Evolutionary conservation across 2,329 filamentous ascomycete species (phyloP).

Genomic region (Fusarium heterosporum): DNA sequence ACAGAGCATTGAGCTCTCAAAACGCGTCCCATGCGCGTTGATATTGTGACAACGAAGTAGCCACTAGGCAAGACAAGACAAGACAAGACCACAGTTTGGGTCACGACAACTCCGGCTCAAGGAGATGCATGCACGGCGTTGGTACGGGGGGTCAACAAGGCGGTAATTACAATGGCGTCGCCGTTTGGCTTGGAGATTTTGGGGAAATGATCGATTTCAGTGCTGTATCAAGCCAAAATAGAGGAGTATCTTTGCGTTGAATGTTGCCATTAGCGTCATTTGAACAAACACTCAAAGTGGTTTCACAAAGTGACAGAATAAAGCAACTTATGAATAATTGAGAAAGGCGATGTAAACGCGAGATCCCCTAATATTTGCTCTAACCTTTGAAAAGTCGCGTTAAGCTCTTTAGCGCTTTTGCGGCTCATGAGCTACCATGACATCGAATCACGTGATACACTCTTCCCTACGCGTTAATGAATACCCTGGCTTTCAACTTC

Average conservation of each 20-base stretch:
- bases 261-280: constrained; percentile 14
- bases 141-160: constrained; percentile 44
- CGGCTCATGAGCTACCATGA: constrained; percentile 23
- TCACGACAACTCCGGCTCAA: constrained; percentile 41
- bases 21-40: constrained; percentile 11
- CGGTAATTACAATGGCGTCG: constrained; percentile 47
- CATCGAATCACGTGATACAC: constrained; percentile 42
- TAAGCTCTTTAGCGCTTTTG: constrained; percentile 24
- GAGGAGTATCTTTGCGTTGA: constrained; percentile 34
- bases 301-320: not conserved
- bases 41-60: constrained; percentile 36
- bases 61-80: constrained; percentile 24
- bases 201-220: constrained; percentile 32
- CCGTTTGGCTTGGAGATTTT: constrained; percentile 44
- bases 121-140: constrained; percentile 51
- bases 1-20: constrained; percentile 24
- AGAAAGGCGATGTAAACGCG: not conserved
- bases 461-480: constrained; percentile 32
- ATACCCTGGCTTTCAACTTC: constrained; percentile 13
- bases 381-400: constrained; percentile 11
- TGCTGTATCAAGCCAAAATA: constrained; percentile 42
- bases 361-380: constrained; percentile 1
- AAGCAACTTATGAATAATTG: constrained; percentile 11
- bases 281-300: not conserved
- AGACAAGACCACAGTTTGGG: constrained; percentile 30